Evolutionary conservation across 768 basidiomycete species (phyloP).

Genomic region (Naganishia onofrii): DNA sequence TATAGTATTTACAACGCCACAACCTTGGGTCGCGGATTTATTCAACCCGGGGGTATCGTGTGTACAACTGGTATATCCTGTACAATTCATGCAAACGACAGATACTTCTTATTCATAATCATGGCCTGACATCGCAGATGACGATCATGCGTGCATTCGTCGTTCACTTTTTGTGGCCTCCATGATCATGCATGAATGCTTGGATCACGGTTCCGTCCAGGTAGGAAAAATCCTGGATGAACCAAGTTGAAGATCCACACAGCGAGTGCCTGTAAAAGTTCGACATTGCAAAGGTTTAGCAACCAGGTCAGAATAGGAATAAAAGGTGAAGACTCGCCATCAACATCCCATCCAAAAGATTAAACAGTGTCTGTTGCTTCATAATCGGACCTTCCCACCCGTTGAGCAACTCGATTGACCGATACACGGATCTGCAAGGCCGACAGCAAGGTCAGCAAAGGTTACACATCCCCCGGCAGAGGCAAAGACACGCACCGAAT

Average conservation of each 20-base stretch:
- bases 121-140: too few species aligned
- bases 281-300: too few species aligned
- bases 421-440: constrained; percentile 55
- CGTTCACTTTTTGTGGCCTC: neutral
- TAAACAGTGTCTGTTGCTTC: constrained; percentile 53
- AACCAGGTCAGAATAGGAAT: too few species aligned
- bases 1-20: too few species aligned
- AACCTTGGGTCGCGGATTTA: too few species aligned
- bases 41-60: too few species aligned
- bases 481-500: constrained; percentile 52
- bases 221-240: constrained; percentile 13
- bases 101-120: too few species aligned
- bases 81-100: neutral
- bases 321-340: constrained; percentile 44
- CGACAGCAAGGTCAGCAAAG: neutral
- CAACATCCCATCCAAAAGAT: constrained; percentile 41
- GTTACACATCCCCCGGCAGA: too few species aligned
- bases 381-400: constrained; percentile 61
- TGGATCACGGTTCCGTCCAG: neutral
- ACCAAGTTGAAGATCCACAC: constrained; percentile 19
- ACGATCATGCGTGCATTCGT: neutral
- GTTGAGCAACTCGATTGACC: constrained; percentile 56
- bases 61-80: too few species aligned
- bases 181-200: neutral
- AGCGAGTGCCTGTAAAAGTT: constrained; percentile 14